Evolutionary conservation across 805 yeast genomes (phyloP), one percentile per base, ranked within the genome.

Genomic region (Scheffersomyces amazonensis): DNA sequence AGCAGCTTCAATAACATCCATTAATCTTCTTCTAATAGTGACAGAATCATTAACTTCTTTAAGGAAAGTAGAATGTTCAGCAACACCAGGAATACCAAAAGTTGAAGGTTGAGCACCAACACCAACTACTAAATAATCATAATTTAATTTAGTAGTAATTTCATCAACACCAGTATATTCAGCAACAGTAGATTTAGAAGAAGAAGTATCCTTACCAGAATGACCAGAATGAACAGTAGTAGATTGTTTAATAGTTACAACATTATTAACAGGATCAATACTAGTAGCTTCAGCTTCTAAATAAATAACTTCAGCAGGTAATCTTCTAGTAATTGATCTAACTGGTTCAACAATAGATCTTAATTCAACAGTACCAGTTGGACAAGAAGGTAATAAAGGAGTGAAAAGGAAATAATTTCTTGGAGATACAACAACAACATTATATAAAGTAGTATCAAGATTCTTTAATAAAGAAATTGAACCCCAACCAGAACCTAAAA

Each of bases 41-140:
- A 83, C 82, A 32, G 96, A 85, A 67, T 90, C 96, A 50, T 83
- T 76, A 45, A 89, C 81, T 68, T 91, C 97, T 71, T 90, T 90
- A 62, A 90, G 73, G 73, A 84, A 90, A 36, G 87, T 78, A 16
- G 96, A 93, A 62, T 87, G 70, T 65, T 90, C 95, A 36, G 77
- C 79, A 43, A 90, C 96, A 64, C 98, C 97, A 35, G 96, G 95
- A 48, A 87, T 90, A 56, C 96, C 96, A 53, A 89, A 91, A 35
- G 96, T 90, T 45, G 91, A 85, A 52, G 93, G 93, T 62, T 85
- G 86, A 39, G 97, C 96, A 62, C 98, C 98, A 41, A 91, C 96
- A 44, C 96, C 96, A 44, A 88, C 75, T 32, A 90, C 93, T 49
- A 90, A 74, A 64, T 87, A 86, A 60, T 90, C 98, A 58, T 86